phyloP scores from a whole-genome alignment of 768 basidiomycete species.

The Kwoniella mangroviensis region DNA sequence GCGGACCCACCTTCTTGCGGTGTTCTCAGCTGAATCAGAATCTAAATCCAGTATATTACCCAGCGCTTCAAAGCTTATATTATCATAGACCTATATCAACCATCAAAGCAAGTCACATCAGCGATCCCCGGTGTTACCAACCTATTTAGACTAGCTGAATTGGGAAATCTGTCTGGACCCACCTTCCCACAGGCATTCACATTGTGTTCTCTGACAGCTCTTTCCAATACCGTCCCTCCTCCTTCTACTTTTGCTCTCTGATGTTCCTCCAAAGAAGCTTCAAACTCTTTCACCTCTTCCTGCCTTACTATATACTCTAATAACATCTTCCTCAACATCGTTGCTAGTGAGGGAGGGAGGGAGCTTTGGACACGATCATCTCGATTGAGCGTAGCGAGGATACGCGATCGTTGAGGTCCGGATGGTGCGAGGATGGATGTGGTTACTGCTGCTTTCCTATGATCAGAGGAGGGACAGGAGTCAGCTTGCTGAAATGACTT shows the following conservation, averaged over 20 bases:
- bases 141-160: not conserved
- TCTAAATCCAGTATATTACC: conserved; percentile 87
- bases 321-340: conserved; percentile 95
- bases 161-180: conserved; percentile 8
- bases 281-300: conserved; percentile 86
- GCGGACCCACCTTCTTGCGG: conserved; percentile 68
- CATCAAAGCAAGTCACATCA: not conserved
- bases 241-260: conserved; percentile 89
- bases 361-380: conserved; percentile 75
- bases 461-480: not conserved
- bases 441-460: conserved; percentile 76
- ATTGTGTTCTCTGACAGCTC: conserved; percentile 99
- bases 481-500: not conserved
- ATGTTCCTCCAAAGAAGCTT: conserved; percentile 82
- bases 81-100: conserved; percentile 72
- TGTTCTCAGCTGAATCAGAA: conserved; percentile 90
- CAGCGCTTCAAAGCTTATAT: conserved; percentile 93
- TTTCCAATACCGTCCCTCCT: conserved; percentile 91
- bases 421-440: conserved; percentile 97
- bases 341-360: conserved; percentile 38
- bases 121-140: not conserved
- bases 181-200: conserved; percentile 90
- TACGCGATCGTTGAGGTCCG: conserved; percentile 90
- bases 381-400: conserved; percentile 88
- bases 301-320: conserved; percentile 94